Base-by-base conservation (phyloP, 768 basidiomycete species). In the Candolleomyces aberdarensis region DNA sequence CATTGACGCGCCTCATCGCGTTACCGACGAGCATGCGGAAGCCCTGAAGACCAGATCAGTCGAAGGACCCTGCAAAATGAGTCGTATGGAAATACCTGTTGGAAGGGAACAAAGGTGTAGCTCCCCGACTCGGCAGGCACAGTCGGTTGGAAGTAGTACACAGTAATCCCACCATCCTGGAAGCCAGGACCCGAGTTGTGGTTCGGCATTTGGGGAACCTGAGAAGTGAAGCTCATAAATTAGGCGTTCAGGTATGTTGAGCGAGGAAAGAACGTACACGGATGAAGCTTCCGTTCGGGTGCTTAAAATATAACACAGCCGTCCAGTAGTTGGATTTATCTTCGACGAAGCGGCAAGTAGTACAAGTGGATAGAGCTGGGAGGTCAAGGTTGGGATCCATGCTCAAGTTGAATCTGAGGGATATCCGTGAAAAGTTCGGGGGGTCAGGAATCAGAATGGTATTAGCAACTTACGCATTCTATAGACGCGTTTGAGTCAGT, bases 301-400 rank as follows among this genome's bases (percentile, higher is more conserved):
- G 60, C 48, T 62, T 62, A 47, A 62, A 62, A 36, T 56, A 62
- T 36, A 62, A 19, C 44, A 62, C 60, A 8, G 60, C 60, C 7
- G 60, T 62, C 60, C 60, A 62, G 47, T 62, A 62, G 19, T 62
- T 62, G 26, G 60, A 62, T 14, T 56, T 56, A 39, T 62, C 60
- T 32, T 62, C 60, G 17, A 56, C 54, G 36, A 62, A 56, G 14
- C 60, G 40, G 39, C 60, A 62, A 10, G 60, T 62, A 20, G 60
- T 62, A 36, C 60, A 62, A 13, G 60, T 57, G 8, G 60, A 49
- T 13, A 57, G 54, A 3, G 14, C 39, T n/a, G 43, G 43, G 13
- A 62, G 15, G 40, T 60, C 59, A 32, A 43, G 54, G 11, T 5
- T 26, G 2, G 36, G 59, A 29, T 60, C 39, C 59, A 60, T 60